phyloP scores from a whole-genome alignment of 2,329 filamentous ascomycete genomes.

The Incumbomyces lentus region DNA sequence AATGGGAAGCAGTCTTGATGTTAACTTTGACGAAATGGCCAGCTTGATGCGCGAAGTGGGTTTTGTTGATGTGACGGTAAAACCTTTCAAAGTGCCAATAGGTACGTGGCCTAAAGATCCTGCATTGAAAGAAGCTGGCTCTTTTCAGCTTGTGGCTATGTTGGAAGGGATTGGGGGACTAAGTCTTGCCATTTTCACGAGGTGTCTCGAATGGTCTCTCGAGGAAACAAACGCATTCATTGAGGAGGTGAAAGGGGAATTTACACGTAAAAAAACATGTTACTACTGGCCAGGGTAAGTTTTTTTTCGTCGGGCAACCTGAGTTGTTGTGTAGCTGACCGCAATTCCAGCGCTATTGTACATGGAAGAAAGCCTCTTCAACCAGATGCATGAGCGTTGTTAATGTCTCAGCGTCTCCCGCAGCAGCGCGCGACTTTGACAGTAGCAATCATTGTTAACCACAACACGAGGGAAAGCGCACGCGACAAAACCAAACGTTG shows the following conservation, averaged over 20 bases:
- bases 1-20: conserved; percentile 7
- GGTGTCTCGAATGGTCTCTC: conserved; percentile 21
- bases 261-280: conserved; percentile 4
- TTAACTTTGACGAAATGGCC: conserved; percentile 6
- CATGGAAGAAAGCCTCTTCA: conserved; percentile 7
- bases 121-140: conserved; percentile 20
- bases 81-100: conserved; percentile 15
- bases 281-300: conserved; percentile 7
- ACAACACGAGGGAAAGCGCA: too few relatives aligned
- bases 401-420: too few relatives aligned
- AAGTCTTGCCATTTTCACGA: conserved; percentile 17
- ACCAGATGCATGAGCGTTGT: neutral
- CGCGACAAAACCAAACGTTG: too few relatives aligned
- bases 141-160: conserved; percentile 9
- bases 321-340: neutral
- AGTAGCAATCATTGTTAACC: too few relatives aligned
- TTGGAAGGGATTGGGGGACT: conserved; percentile 12
- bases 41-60: conserved; percentile 9
- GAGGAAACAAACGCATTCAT: conserved; percentile 20
- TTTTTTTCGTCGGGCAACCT: too few relatives aligned
- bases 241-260: conserved; percentile 12
- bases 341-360: neutral
- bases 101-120: conserved; percentile 25
- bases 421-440: neutral
- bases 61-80: conserved; percentile 9